Evolutionary conservation across 2,329 filamentous ascomycete species (phyloP).

Genomic region (Capronia coronata): DNA sequence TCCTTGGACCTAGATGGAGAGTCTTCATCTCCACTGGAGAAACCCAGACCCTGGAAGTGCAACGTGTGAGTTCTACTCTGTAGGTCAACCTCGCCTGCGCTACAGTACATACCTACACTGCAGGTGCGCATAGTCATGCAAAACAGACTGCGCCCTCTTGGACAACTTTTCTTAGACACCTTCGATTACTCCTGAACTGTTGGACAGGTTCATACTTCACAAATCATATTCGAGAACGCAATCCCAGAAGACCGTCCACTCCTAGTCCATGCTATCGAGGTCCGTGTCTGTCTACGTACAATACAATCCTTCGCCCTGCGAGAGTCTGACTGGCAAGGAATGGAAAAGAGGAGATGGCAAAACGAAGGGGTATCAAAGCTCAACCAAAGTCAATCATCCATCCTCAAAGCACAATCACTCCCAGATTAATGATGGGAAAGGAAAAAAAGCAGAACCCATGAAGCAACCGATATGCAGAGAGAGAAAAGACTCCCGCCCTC

Average conservation of each 20-base stretch:
- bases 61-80: too few species aligned
- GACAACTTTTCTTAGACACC: too few species aligned
- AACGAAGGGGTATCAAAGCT: constrained; percentile 24
- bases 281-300: constrained; percentile 11
- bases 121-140: too few species aligned
- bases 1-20: too few species aligned
- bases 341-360: constrained; percentile 13
- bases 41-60: too few species aligned
- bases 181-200: too few species aligned
- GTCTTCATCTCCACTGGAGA: too few species aligned
- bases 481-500: constrained; percentile 8
- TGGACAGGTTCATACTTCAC: neutral
- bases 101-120: too few species aligned
- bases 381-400: constrained; percentile 2
- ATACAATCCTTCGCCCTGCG: constrained; percentile 9
- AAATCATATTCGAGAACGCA: neutral
- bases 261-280: constrained; percentile 11
- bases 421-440: neutral
- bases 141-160: too few species aligned
- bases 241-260: neutral
- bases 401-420: constrained; percentile 6
- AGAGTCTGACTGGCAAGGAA: neutral
- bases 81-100: too few species aligned
- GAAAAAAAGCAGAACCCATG: constrained; percentile 2
- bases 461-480: constrained; percentile 3